A percentile compares a stretch with the other conserved stretches of the same genome.
These are phyloP conservation scores for Erucastrum elatum DNA, from an alignment of 345 rosid genomes.

Conservation along the genomic window DNA sequence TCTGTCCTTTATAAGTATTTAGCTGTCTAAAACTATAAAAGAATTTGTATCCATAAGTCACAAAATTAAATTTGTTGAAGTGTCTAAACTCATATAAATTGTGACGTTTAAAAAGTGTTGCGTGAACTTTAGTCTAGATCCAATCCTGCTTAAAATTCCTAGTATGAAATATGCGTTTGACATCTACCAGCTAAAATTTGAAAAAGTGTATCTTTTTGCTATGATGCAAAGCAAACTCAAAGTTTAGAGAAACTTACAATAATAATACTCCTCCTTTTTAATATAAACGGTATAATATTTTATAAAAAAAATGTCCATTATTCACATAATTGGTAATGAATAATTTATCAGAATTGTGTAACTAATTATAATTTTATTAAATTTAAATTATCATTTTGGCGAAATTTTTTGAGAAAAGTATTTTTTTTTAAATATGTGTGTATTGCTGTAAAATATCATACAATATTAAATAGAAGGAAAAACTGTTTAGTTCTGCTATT, in stretches of 20 bases:
- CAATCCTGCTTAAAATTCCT: not conserved
- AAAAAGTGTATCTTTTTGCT: not conserved
- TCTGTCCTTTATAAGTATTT: not conserved
- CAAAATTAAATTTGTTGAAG: not conserved
- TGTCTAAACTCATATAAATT: not conserved
- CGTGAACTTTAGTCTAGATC: not conserved
- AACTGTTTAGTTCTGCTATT: not conserved
- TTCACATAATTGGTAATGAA: too few relatives aligned
- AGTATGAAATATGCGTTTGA: not conserved
- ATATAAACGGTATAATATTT: not conserved
- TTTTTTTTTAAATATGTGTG: not conserved
- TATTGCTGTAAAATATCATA: not conserved
- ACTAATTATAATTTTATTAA: too few relatives aligned
- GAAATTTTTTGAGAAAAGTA: too few relatives aligned
- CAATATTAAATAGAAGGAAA: not conserved
- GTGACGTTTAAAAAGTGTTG: not conserved
- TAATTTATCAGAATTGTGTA: too few relatives aligned
- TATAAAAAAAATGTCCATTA: too few relatives aligned
- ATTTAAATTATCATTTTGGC: too few relatives aligned
- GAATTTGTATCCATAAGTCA: not conserved
- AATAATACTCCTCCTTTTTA: not conserved
- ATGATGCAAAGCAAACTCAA: not conserved
- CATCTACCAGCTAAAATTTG: conserved; percentile 1
- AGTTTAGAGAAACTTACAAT: not conserved
- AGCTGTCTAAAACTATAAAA: not conserved